Evolutionary conservation across 1,284 basidiomycete genomes (phyloP), one percentile per base, ranked within the genome.

Genomic region (Tetrapyrgos nigripes): DNA sequence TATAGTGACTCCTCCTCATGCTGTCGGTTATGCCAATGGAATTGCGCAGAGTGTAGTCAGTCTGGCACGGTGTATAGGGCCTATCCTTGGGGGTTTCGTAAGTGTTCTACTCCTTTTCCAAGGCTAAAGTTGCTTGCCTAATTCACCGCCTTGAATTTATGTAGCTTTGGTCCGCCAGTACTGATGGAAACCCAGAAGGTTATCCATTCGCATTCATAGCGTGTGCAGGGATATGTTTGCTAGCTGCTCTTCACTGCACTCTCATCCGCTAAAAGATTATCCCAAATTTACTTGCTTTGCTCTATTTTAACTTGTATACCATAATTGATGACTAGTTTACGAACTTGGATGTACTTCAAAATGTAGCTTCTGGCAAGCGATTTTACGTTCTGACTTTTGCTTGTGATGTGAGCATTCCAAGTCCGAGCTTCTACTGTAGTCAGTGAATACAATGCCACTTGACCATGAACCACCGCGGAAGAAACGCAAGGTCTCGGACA

Each of bases 21-120:
- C 89, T 17, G 83, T 93, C 26, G 89, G 91, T 17, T 85, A 87
- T 60, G 89, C 91, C 3, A 93, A 93, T 66, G 92, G 92, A 19
- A 84, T 91, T 40, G 91, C 90, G 0, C 91, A 93, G 71, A 92
- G 90, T 69, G 91, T 92, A 40, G 92, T 92, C 63, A 92, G 90
- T 68, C 83, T 93, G 29, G 91, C 91, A 19, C 84, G 91, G 37
- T 93, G 90, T 71, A 66, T 89, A 31, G 91, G 91, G 17, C 91
- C 91, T 35, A 83, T 92, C 40, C 77, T 92, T n/a, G 90, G 90
- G 49, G 90, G 91, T 46, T 88, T 85, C 67, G 89, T 91, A 65
- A 70, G 88, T 80, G 26, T 45, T 53, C 21, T 37, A 23, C 6
- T 37, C 21, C 8, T n/a, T 23, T 13, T 47, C 45, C 45, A 14